These are phyloP conservation scores for Cyclostephanos tholiformis DNA, from an alignment of 108 stramenopile genomes.

Conservation along the genomic window DNA sequence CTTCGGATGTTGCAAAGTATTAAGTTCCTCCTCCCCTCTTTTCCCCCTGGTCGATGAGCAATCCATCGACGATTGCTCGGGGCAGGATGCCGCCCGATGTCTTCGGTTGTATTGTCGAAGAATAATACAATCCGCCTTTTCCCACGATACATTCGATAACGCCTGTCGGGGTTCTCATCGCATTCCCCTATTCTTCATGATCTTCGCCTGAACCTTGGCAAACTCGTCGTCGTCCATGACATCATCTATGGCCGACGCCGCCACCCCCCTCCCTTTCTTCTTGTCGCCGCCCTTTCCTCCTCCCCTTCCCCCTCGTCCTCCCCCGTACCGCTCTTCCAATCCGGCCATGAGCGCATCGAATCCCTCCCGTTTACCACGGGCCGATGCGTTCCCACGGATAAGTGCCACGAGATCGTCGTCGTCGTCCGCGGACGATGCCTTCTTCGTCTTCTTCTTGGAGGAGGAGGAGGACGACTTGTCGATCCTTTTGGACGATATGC, in stretches of 20 bases:
- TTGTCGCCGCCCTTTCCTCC: slow-evolving; percentile 36
- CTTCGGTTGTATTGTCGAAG: too few species aligned
- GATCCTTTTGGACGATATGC: neutral
- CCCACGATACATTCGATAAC: too few species aligned
- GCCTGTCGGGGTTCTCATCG: neutral
- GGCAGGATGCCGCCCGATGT: too few species aligned
- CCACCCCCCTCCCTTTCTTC: slow-evolving; percentile 31
- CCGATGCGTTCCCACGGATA: slow-evolving; percentile 61
- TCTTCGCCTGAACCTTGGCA: slow-evolving; percentile 60
- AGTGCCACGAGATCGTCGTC: slow-evolving; percentile 64
- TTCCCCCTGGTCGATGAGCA: too few species aligned
- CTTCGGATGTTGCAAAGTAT: too few species aligned
- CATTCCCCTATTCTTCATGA: slow-evolving; percentile 55
- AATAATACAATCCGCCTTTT: too few species aligned
- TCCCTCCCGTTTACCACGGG: slow-evolving; percentile 37
- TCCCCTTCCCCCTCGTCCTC: neutral
- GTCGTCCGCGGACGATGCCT: slow-evolving; percentile 15
- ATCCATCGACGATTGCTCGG: too few species aligned
- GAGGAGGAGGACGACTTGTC: slow-evolving; percentile 19
- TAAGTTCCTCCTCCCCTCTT: too few species aligned
- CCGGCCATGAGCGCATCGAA: slow-evolving; percentile 58
- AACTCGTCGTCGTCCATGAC: slow-evolving; percentile 75
- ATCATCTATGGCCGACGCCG: slow-evolving; percentile 4
- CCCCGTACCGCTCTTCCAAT: slow-evolving; percentile 71
- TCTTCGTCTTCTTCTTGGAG: slow-evolving; percentile 31